These are phyloP conservation scores for Nakazawaea ishiwadae DNA, from an alignment of 805 yeast species.

Conservation along the genomic window DNA sequence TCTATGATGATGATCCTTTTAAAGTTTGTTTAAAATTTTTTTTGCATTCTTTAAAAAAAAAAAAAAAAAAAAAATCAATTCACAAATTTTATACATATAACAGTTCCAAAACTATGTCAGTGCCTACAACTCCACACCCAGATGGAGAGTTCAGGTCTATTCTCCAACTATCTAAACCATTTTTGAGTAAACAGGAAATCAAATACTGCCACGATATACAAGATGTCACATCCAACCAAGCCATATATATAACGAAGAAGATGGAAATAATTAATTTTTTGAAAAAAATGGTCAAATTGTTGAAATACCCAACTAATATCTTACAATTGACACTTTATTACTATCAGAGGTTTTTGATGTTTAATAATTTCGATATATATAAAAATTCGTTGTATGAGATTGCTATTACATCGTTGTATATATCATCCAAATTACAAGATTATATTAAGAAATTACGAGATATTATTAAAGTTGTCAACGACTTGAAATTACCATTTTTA, in stretches of 20 bases:
- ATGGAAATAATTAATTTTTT: slow-evolving; percentile 47
- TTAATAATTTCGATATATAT: slow-evolving; percentile 53
- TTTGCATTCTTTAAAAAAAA: too few relatives aligned
- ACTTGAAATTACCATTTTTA: slow-evolving; percentile 33
- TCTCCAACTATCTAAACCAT: slow-evolving; percentile 31
- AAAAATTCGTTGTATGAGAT: slow-evolving; percentile 46
- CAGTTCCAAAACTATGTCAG: too few relatives aligned
- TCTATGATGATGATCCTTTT: not conserved
- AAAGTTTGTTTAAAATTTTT: too few relatives aligned
- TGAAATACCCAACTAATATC: slow-evolving; percentile 68
- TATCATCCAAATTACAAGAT: slow-evolving; percentile 79
- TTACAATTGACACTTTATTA: slow-evolving; percentile 67
- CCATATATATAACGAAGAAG: slow-evolving; percentile 20
- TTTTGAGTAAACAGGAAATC: slow-evolving; percentile 24
- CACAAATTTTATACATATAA: too few relatives aligned
- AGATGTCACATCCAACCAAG: slow-evolving; percentile 14
- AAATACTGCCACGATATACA: slow-evolving; percentile 17
- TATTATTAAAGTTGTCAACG: slow-evolving; percentile 47
- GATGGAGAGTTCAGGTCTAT: slow-evolving; percentile 3
- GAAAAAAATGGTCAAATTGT: slow-evolving; percentile 43
- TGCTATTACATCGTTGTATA: slow-evolving; percentile 63
- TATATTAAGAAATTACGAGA: slow-evolving; percentile 73
- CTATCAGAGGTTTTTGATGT: slow-evolving; percentile 66
- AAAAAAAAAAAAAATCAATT: too few relatives aligned
- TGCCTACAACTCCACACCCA: slow-evolving; percentile 4